A percentile compares a stretch with the other conserved stretches of the same genome.
phyloP scores from a whole-genome alignment of 2,329 filamentous ascomycete species.

The Fusarium piperis region DNA sequence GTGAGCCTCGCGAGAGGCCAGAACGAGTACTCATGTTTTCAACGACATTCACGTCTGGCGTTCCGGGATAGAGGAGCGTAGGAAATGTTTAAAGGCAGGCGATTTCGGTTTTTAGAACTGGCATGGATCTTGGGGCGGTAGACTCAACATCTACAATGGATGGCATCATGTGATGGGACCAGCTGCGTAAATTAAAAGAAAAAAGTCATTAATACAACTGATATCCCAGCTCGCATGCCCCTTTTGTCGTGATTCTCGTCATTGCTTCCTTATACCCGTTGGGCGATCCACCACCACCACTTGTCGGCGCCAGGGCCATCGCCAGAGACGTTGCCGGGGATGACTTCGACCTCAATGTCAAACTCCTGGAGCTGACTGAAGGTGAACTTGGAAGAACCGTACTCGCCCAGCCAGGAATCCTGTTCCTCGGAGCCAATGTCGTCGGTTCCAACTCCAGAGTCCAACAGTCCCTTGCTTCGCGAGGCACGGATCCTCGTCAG shows the following conservation, averaged over 20 bases:
- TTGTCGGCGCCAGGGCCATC: slow-evolving; percentile 77
- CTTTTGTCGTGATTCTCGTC: not conserved
- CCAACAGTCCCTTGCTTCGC: slow-evolving; percentile 81
- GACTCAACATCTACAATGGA: slow-evolving; percentile 55
- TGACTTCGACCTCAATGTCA: slow-evolving; percentile 79
- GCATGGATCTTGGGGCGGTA: slow-evolving; percentile 40
- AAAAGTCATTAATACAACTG: slow-evolving; percentile 40
- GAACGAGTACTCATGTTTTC: slow-evolving; percentile 47
- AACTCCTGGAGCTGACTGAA: slow-evolving; percentile 88
- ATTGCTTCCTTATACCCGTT: slow-evolving; percentile 53
- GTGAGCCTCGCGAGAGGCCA: slow-evolving; percentile 31
- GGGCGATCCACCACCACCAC: slow-evolving; percentile 93
- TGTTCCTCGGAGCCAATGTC: slow-evolving; percentile 73
- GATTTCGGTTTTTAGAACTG: slow-evolving; percentile 28
- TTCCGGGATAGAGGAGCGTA: slow-evolving; percentile 41
- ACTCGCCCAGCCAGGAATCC: slow-evolving; percentile 86
- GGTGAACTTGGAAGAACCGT: slow-evolving; percentile 78
- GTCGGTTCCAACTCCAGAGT: slow-evolving; percentile 78
- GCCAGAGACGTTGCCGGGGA: slow-evolving; percentile 76
- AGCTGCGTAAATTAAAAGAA: slow-evolving; percentile 31
- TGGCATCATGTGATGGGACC: slow-evolving; percentile 33
- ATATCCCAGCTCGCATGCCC: slow-evolving; percentile 4
- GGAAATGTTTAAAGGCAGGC: slow-evolving; percentile 22
- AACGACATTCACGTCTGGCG: slow-evolving; percentile 46
- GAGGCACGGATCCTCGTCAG: slow-evolving; percentile 80